Percentiles rank a stretch among this genome's conserved stretches.
These are phyloP conservation scores for Hylodesmum podocarpum DNA, from an alignment of 306 rosid species.

Conservation along the genomic window DNA sequence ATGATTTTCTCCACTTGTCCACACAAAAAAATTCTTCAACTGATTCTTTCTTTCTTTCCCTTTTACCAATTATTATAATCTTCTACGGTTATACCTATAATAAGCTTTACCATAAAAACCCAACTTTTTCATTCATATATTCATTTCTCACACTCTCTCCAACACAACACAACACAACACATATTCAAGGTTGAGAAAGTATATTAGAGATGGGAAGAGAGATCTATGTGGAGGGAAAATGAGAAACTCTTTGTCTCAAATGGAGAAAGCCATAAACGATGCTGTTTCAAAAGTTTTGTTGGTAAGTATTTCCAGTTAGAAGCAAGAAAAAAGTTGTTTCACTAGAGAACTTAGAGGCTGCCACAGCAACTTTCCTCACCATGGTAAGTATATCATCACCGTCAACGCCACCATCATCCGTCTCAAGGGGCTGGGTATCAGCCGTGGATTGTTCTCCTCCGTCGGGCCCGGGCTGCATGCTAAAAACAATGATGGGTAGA, in stretches of 20 bases:
- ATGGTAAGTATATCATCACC: slow-evolving; percentile 92
- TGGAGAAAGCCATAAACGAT: slow-evolving; percentile 57
- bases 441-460: slow-evolving; percentile 58
- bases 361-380: slow-evolving; percentile 82
- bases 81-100: neutral
- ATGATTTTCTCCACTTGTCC: slow-evolving; percentile 24
- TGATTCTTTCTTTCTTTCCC: slow-evolving; percentile 36
- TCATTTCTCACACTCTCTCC: neutral
- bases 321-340: slow-evolving; percentile 61
- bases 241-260: slow-evolving; percentile 39
- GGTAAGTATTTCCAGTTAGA: slow-evolving; percentile 79
- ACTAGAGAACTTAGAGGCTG: slow-evolving; percentile 83
- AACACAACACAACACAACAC: too few species aligned
- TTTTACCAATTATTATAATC: neutral
- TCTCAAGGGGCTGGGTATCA: slow-evolving; percentile 86
- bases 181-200: neutral
- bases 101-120: neutral
- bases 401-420: slow-evolving; percentile 88
- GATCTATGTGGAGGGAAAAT: slow-evolving; percentile 45
- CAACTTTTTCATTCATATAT: neutral
- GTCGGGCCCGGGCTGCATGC: slow-evolving; percentile 46
- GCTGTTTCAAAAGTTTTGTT: slow-evolving; percentile 44
- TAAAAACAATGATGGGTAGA: slow-evolving; percentile 59
- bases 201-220: slow-evolving; percentile 44
- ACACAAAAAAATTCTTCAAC: slow-evolving; percentile 18